Base-by-base conservation (phyloP, 495 filamentous ascomycete species). In the Talaromyces nanjingensis region DNA sequence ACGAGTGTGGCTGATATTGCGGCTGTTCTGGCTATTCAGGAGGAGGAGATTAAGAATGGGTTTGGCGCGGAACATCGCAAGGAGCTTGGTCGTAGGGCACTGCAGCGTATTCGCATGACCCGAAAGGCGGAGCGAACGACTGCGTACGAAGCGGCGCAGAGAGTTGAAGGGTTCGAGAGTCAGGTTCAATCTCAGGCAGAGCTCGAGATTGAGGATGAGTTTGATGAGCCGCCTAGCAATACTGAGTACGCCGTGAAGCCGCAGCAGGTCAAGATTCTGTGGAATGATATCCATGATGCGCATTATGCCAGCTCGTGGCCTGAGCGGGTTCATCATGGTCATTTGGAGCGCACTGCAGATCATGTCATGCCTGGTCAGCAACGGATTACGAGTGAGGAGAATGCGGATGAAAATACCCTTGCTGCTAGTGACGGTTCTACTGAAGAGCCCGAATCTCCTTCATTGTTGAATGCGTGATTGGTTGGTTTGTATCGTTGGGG, bases 1-100 rank as follows among this genome's bases (percentile, higher is more conserved):
- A 96, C 93, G 71, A 82, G 80, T 11, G 80, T 96, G 20, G 94
- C 94, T 29, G 94, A 98, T 74, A 76, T 98, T 25, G 91, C 94
- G 1, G 86, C 86, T 25, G 89, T 96, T 9, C 77, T 98, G 56
- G 72, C 68, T 5, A 86, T 85, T 65, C 84, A 86, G 69, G 79
- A 72, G 34, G 64, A 73, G 34, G 72, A 77, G 60, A 71, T 74
- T 33, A 42, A 61, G 65, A 64, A 72, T 24, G 74, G 73, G 20
- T 67, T 79, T 45, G 70, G 67, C 42, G 66, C 66, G 20, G 66
- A 66, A 11, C 67, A 72, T 66, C 64, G 67, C 27, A 76, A 73
- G 4, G 77, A 74, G 24, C 60, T 83, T 33, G 72, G 70, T 47
- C 68, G 64, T 16, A 69, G 65, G 31, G 76, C 73, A 0, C 67